phyloP scores from a whole-genome alignment of 2,329 filamentous ascomycete species.

The Annulohypoxylon truncatum region DNA sequence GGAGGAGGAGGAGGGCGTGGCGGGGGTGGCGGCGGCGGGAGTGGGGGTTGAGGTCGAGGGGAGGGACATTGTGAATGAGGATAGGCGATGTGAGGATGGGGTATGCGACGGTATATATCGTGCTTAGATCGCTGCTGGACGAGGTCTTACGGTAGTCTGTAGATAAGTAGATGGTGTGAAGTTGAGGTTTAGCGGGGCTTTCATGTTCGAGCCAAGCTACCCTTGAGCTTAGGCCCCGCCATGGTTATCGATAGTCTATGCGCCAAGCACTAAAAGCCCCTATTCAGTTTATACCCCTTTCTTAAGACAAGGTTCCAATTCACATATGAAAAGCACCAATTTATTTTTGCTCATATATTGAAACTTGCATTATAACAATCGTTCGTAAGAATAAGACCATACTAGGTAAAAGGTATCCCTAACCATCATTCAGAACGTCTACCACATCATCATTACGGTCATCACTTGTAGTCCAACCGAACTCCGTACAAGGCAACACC shows the following conservation, averaged over 20 bases:
- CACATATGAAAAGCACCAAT: neutral
- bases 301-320: neutral
- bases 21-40: neutral
- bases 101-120: neutral
- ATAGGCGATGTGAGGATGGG: neutral
- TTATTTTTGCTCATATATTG: constrained; percentile 8
- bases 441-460: constrained; percentile 36
- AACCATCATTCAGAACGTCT: constrained; percentile 20
- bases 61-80: neutral
- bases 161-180: neutral
- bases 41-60: neutral
- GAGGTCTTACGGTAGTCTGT: neutral
- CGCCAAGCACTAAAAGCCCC: neutral
- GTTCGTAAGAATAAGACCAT: constrained; percentile 9
- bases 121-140: neutral
- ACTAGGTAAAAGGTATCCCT: constrained; percentile 2
- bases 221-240: neutral
- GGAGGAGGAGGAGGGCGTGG: neutral
- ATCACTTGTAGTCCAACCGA: constrained; percentile 28
- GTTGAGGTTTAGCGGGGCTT: constrained; percentile 8
- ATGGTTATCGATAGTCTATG: neutral
- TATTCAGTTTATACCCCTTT: neutral
- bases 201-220: constrained; percentile 1
- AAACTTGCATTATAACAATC: constrained; percentile 6
- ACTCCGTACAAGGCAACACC: constrained; percentile 32